These are phyloP conservation scores for Nematodospora valgi DNA, from an alignment of 805 yeast species.

Conservation along the genomic window DNA sequence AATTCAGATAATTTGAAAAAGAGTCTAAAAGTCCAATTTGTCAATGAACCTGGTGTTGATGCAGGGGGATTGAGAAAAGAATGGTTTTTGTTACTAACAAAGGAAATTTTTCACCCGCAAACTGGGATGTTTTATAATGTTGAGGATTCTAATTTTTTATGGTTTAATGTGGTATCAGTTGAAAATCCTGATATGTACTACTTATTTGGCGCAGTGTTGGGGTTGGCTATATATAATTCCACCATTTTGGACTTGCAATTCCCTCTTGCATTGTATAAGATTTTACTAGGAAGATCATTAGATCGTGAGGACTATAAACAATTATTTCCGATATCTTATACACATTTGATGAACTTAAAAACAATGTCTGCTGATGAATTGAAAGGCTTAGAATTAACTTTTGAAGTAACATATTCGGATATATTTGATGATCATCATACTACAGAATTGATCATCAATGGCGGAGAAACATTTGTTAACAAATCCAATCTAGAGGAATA, in stretches of 20 bases:
- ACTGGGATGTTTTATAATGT: constrained; percentile 65
- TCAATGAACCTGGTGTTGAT: constrained; percentile 89
- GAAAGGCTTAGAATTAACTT: constrained; percentile 48
- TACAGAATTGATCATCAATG: constrained; percentile 55
- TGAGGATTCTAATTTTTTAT: constrained; percentile 66
- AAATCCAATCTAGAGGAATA: constrained; percentile 55
- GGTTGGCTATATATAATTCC: constrained; percentile 88
- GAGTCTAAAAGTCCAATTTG: constrained; percentile 72
- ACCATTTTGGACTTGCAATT: constrained; percentile 77
- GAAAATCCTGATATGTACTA: constrained; percentile 55
- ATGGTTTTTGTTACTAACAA: constrained; percentile 80
- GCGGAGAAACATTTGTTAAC: constrained; percentile 54
- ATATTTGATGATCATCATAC: constrained; percentile 41
- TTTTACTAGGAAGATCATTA: constrained; percentile 54
- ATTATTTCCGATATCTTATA: constrained; percentile 64
- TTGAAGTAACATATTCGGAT: constrained; percentile 60
- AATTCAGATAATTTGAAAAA: constrained; percentile 65
- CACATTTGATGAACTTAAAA: constrained; percentile 29
- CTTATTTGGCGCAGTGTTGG: constrained; percentile 81
- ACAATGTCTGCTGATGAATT: constrained; percentile 24
- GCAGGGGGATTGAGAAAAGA: constrained; percentile 94
- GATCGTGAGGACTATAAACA: constrained; percentile 63
- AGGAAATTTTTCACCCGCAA: constrained; percentile 64
- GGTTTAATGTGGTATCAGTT: constrained; percentile 62
- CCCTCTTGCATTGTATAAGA: constrained; percentile 75